These are phyloP conservation scores for Tuber brumale DNA, from an alignment of 495 filamentous ascomycete species.

Conservation along the genomic window DNA sequence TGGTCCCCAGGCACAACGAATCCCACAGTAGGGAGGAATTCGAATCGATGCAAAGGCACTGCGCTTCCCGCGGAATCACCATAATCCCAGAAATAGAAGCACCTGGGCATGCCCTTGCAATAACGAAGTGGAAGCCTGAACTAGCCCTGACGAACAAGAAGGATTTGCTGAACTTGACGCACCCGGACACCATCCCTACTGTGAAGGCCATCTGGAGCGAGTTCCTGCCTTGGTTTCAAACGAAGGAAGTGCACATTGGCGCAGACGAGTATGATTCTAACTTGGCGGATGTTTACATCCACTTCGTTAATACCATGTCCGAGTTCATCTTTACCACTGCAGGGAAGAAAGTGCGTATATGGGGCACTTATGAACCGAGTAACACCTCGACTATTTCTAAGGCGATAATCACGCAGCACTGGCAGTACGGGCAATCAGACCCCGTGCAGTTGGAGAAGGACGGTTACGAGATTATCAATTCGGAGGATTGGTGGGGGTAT, in stretches of 20 bases:
- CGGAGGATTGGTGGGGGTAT: constrained; percentile 55
- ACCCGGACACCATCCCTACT: constrained; percentile 51
- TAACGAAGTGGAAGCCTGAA: constrained; percentile 56
- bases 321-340: constrained; percentile 45
- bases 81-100: constrained; percentile 54
- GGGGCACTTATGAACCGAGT: constrained; percentile 52
- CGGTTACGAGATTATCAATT: constrained; percentile 50
- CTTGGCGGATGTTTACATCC: constrained; percentile 51
- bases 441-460: constrained; percentile 45
- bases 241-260: constrained; percentile 54
- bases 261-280: constrained; percentile 53
- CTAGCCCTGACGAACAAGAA: constrained; percentile 47
- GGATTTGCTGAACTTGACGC: constrained; percentile 52
- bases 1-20: constrained; percentile 49
- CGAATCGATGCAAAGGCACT: constrained; percentile 50
- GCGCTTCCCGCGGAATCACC: constrained; percentile 50
- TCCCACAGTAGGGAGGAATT: constrained; percentile 49
- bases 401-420: constrained; percentile 52
- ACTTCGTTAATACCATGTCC: constrained; percentile 52
- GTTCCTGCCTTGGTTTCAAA: constrained; percentile 54
- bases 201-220: constrained; percentile 53
- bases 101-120: constrained; percentile 50
- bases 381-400: constrained; percentile 43
- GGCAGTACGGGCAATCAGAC: constrained; percentile 55
- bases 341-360: constrained; percentile 50